Evolutionary conservation across 768 basidiomycete genomes (phyloP).

Genomic region (Boletellus ananiceps): DNA sequence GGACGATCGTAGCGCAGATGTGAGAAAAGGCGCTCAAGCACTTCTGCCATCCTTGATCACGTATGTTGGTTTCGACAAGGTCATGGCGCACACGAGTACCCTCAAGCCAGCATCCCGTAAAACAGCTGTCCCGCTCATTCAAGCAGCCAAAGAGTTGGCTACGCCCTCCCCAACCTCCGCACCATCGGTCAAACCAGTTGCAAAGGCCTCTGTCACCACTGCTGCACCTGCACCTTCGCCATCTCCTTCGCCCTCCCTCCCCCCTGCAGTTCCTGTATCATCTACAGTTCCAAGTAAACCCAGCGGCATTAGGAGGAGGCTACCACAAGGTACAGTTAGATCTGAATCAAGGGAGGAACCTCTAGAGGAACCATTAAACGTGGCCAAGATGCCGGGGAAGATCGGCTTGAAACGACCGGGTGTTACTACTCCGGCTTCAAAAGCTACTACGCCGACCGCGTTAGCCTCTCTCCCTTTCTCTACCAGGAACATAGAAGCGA

Average conservation of each 20-base stretch:
- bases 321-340: conserved; percentile 54
- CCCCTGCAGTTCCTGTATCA: conserved; percentile 33
- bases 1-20: conserved; percentile 88
- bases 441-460: conserved; percentile 31
- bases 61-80: conserved; percentile 74
- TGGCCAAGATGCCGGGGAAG: conserved; percentile 34
- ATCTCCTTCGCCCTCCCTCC: conserved; percentile 44
- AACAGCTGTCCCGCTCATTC: conserved; percentile 82
- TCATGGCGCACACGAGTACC: conserved; percentile 79
- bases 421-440: conserved; percentile 27
- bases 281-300: conserved; percentile 39
- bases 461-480: conserved; percentile 34
- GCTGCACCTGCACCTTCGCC: conserved; percentile 25
- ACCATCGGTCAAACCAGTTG: conserved; percentile 27
- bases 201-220: conserved; percentile 21
- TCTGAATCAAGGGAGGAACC: conserved; percentile 42
- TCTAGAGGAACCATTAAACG: conserved; percentile 31
- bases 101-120: conserved; percentile 89
- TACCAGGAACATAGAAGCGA: conserved; percentile 38
- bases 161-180: conserved; percentile 27
- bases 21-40: conserved; percentile 86
- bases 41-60: conserved; percentile 73
- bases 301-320: conserved; percentile 65
- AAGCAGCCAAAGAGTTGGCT: conserved; percentile 63
- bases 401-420: conserved; percentile 44